Evolutionary conservation across 208 protist species (phyloP), one percentile per base, ranked within the genome.

Genomic region (Zelonia costaricensis): DNA sequence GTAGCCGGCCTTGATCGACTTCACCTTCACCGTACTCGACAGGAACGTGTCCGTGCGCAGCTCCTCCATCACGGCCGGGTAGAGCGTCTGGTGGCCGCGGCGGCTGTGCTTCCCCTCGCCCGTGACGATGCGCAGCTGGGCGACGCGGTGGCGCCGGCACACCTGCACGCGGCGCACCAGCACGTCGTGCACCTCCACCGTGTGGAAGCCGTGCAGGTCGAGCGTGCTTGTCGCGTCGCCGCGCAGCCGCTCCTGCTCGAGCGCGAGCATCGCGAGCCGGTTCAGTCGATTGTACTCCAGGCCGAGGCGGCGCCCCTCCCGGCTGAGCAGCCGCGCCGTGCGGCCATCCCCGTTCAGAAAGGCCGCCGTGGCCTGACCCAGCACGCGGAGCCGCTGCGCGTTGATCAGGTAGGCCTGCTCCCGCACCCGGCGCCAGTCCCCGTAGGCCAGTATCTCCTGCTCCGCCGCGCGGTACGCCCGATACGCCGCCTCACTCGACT

Each of bases 141-240:
- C 45, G n/a, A 90, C 80, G 8, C 69, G 47, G 51, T 78, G 79
- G 13, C 45, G 35, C 30, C 65, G 52, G 68, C 84, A 91, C 25
- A 90, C 51, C 30, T 76, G 51, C 20, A 94, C 78, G 16, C 88
- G 88, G 20, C 88, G 88, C 12, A 62, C 61, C 33, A 92, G 54
- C 36, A 93, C 81, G 51, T 90, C 89, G 28, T 81, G 49, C 25
- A 69, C 84, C 74, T 95, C 89, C 1, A 71, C 55, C 18, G 70
- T 65, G 68, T 95, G 86, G 62, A 95, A 95, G 25, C 79, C 80
- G 69, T 95, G 89, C 15, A 95, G 63, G 53, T 95, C 89, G 4
- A 95, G 69, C 16, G 76, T 82, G 31, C 61, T 80, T 16, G 61
- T 62, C 1, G 80, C 51, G 30, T 80, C 56, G 16, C 9, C 44